These are phyloP conservation scores for Brassica hybrid DNA, from an alignment of 441 rosid genomes.

Conservation along the genomic window DNA sequence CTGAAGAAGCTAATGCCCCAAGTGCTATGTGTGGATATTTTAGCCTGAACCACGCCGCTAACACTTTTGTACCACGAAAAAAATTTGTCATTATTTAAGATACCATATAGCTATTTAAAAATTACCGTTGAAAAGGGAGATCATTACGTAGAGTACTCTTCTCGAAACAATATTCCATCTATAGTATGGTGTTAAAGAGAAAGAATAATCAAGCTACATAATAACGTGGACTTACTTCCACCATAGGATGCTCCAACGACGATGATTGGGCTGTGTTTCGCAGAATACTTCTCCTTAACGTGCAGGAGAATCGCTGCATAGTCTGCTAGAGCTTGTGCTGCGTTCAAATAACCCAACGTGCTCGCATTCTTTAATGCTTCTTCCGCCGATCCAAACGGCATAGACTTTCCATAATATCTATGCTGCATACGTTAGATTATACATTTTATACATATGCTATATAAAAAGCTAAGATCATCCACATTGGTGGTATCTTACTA, in stretches of 20 bases:
- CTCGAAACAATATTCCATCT: neutral
- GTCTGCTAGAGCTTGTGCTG: slow-evolving; percentile 73
- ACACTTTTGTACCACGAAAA: slow-evolving; percentile 42
- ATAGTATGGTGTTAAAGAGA: neutral
- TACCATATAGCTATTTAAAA: neutral
- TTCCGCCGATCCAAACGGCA: slow-evolving; percentile 59
- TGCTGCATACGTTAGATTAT: slow-evolving; percentile 48
- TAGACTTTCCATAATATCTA: slow-evolving; percentile 71
- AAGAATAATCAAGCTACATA: neutral
- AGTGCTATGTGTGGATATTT: slow-evolving; percentile 62
- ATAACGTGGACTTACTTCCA: slow-evolving; percentile 59
- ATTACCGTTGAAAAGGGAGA: neutral
- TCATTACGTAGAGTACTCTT: neutral
- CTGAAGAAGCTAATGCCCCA: slow-evolving; percentile 73
- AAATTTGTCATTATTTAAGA: neutral
- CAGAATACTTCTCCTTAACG: slow-evolving; percentile 48
- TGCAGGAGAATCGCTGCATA: slow-evolving; percentile 65
- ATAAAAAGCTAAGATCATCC: neutral
- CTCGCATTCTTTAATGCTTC: slow-evolving; percentile 55
- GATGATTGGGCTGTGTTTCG: slow-evolving; percentile 61
- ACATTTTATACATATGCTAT: neutral
- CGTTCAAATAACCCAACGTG: slow-evolving; percentile 61
- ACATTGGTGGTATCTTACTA: neutral
- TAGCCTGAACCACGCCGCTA: slow-evolving; percentile 63
- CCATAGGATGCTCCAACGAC: slow-evolving; percentile 80